Base-by-base conservation (phyloP, 441 rosid species). In the Cnidoscolus chayamansa region DNA sequence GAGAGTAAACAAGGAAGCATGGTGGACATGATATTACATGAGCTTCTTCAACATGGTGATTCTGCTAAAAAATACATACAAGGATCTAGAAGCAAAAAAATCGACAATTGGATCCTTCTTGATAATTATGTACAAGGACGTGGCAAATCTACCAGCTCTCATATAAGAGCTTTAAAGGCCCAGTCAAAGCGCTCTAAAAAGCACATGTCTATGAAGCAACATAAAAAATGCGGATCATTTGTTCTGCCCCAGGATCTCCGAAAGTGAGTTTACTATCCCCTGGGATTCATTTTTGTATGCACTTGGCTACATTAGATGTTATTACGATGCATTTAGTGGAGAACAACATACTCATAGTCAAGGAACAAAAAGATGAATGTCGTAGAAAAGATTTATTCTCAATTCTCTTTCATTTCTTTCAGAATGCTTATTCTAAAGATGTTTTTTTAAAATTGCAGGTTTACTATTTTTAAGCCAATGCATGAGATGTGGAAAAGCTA, bases 401-500 rank as follows among this genome's bases (percentile, higher is more conserved):
- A 66, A 31, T 55, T 13, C 19, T 32, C 30, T 59, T 55, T 17
- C 17, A 32, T 68, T 74, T 20, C 15, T 35, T 20, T 59, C 31
- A 45, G 0, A 7, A 64, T 56, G 20, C 32, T 20, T 1, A 10
- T 58, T 40, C 56, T 48, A 13, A 74, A 66, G 56, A 15, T n/a
- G 25, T 43, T 10, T 50, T 65, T 73, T 75, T 78, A 59, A 37
- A 45, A 16, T 65, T 79, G 20, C 86, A 92, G 96, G 79, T 94
- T 87, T 84, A 91, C 89, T 73, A 70, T 72, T 68, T 87, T 76
- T 79, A 86, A 77, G 87, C 93, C 94, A 51, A 85, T 92, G 90
- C 98, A 94, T 86, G 88, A 86, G 70, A 86, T 89, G 85, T 94
- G 99, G 98, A 87, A 89, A 81, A 81, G 74, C 73, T 90, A 89